Evolutionary conservation across 2,329 filamentous ascomycete species (phyloP).

Genomic region (Chaetomium strumarium): DNA sequence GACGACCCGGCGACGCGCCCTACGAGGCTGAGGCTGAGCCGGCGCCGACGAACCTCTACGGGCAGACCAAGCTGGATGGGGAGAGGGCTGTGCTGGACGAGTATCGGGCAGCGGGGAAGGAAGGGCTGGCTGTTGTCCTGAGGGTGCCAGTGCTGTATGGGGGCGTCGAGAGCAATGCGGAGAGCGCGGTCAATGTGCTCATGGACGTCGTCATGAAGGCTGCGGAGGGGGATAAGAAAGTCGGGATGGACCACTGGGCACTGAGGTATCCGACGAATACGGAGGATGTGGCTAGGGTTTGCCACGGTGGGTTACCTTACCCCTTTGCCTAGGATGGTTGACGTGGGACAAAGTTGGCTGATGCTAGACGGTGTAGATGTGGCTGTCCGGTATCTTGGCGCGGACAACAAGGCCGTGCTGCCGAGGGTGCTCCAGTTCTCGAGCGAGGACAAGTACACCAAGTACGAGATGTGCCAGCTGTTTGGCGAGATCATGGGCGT

Average conservation of each 20-base stretch:
- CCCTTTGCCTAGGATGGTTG: not conserved
- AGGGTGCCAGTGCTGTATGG: constrained; percentile 84
- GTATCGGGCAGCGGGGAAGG: constrained; percentile 42
- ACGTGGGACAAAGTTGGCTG: not conserved
- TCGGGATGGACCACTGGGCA: constrained; percentile 84
- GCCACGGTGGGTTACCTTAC: constrained; percentile 46
- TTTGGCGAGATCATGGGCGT: constrained; percentile 77
- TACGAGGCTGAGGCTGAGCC: constrained; percentile 62
- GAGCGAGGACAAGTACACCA: constrained; percentile 79
- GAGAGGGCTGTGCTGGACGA: constrained; percentile 60
- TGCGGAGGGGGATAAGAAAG: constrained; percentile 54
- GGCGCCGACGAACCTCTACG: constrained; percentile 70
- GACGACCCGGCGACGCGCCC: constrained; percentile 71
- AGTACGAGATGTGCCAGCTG: constrained; percentile 78
- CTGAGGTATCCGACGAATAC: constrained; percentile 84
- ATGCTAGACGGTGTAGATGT: constrained; percentile 48
- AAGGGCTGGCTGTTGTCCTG: constrained; percentile 60
- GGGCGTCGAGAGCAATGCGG: constrained; percentile 59
- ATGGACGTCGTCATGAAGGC: constrained; percentile 71
- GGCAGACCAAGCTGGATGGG: constrained; percentile 55
- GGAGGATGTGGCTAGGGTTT: constrained; percentile 76
- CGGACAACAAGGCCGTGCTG: constrained; percentile 45
- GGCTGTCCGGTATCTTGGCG: constrained; percentile 59
- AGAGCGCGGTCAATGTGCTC: constrained; percentile 79
- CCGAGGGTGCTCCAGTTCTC: constrained; percentile 77